Evolutionary conservation across 2,329 filamentous ascomycete genomes (phyloP), one percentile per base, ranked within the genome.

Genomic region (Epichloe uncinata): DNA sequence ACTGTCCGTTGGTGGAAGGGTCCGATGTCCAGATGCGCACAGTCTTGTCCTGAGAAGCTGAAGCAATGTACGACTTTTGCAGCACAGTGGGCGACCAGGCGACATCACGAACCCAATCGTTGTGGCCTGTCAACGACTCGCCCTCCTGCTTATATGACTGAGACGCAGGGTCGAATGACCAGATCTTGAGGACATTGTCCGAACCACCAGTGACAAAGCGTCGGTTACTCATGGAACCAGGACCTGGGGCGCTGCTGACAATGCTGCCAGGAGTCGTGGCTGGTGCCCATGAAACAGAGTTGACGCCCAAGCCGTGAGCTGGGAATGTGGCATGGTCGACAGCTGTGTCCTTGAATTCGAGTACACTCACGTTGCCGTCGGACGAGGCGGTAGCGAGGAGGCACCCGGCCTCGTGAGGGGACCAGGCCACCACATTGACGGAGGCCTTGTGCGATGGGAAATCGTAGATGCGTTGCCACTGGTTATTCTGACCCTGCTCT

Each of bases 31-130:
- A 98, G 70, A 98, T 96, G 58, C 89, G 82, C 54, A 97, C 91
- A 8, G 89, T 96, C 77, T 95, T 94, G 68, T 98, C 93, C 72
- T 97, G 90, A 49, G 85, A 90, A 11, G 91, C 93, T 45, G 85
- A 91, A 33, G 93, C 93, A 64, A 98, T 96, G 72, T 98, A 98
- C 52, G 84, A 88, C 76, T 95, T 96, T 61, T 90, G 87, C 52
- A 98, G 76, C 50, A 97, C 87, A 22, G 89, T 96, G 11, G 93
- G 93, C 46, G 86, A 91, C 93, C 93, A 98, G 13, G 91, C 87
- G 12, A 98, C 93, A 66, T 98, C 93, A 55, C 93, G 83, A 50
- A 98, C 93, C 93, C 93, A 98, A 72, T 97, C 93, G 5, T 81
- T 79, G 70, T 98, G 93, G 55, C 93, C 93, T 2, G 75, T 69